Evolutionary conservation across 306 rosid species (phyloP), one percentile per base, ranked within the genome.

Genomic region (Psophocarpus tetragonolobus): DNA sequence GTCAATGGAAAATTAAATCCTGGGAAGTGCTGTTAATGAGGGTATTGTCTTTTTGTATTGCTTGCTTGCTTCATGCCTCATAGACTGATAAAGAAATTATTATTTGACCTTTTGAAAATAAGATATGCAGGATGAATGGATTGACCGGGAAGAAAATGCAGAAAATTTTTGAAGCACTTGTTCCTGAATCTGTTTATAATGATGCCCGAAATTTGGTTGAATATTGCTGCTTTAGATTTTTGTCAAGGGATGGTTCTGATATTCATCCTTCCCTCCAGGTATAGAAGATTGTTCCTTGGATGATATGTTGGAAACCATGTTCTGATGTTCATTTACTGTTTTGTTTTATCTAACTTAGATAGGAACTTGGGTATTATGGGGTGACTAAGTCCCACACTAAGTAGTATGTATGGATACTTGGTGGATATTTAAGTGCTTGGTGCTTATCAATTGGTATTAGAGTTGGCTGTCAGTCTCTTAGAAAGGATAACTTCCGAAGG

Each of bases 221-320:
- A 64, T 95, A 95, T 84, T 92, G 98, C 96, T 92, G 97, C 95
- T 92, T 95, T 84, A 91, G 98, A 79, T 95, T 88, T 86, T 84
- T 95, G 89, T 95, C 98, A 66, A 89, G 97, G 84, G 93, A 95
- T 65, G 80, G 70, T 84, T 89, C 98, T 72, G 87, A 79, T 81
- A 20, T 92, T 84, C 98, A 91, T 86, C 93, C 97, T 84, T 92
- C 97, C 61, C 95, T 95, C 53, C 88, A 91, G 96, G 98, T 92
- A 66, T 50, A 30, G 74, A 38, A 53, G 50, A 30, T 58, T 45
- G 77, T 48, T 61, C 45, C 71, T 63, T 26, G 29, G 68, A 38
- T 41, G 64, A 24, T 54, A 50, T 23, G 20, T 48, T 64, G 33
- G 32, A 70, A 71, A 42, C 20, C 4, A 65, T 38, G 30, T 64